Evolutionary conservation across 176 grass and related monocot species (phyloP).

Genomic region (Poa annua): DNA sequence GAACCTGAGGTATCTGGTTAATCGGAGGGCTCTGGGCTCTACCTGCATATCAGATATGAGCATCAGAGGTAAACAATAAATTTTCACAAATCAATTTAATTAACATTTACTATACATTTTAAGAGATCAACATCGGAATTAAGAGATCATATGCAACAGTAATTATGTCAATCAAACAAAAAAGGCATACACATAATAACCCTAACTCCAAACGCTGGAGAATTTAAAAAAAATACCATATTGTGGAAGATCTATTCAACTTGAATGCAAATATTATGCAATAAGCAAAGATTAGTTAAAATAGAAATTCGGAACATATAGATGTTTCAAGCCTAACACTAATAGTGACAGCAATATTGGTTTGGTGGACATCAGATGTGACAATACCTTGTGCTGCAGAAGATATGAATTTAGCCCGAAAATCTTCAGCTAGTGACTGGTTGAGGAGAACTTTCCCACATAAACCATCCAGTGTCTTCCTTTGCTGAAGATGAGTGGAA

Average conservation of each 20-base stretch:
- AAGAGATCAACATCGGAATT: background rate
- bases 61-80: constrained; percentile 8
- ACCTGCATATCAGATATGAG: constrained; percentile 38
- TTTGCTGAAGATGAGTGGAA: constrained; percentile 57
- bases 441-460: constrained; percentile 73
- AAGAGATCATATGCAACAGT: background rate
- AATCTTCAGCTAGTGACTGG: constrained; percentile 87
- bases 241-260: background rate
- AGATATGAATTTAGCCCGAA: constrained; percentile 86
- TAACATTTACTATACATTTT: background rate
- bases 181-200: background rate
- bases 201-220: background rate
- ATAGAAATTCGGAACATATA: background rate
- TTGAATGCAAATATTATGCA: background rate
- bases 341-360: constrained; percentile 34
- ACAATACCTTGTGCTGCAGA: constrained; percentile 52
- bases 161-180: background rate
- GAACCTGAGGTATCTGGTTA: constrained; percentile 44
- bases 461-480: constrained; percentile 55
- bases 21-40: constrained; percentile 41
- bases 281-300: background rate
- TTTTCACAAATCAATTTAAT: background rate
- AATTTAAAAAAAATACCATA: background rate
- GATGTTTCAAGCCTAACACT: constrained; percentile 13
- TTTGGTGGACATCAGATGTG: constrained; percentile 25